These are phyloP conservation scores for Sodiomyces alkalinus DNA, from an alignment of 2,329 filamentous ascomycete species.

Conservation along the genomic window DNA sequence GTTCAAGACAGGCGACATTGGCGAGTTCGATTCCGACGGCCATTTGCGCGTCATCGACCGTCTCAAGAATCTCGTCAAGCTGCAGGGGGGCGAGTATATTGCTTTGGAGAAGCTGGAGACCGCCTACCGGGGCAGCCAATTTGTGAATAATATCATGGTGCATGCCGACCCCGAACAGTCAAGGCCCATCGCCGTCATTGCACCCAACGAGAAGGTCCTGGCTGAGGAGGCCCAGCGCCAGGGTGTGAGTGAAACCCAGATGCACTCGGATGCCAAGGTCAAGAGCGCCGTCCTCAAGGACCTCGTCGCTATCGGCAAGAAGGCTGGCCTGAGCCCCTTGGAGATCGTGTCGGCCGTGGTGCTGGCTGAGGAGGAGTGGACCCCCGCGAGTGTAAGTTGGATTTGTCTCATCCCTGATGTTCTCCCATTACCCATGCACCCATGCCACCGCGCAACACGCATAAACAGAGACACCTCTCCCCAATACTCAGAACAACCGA, in stretches of 20 bases:
- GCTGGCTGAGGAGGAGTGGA: conserved; percentile 77
- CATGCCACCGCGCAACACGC: no score
- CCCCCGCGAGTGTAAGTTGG: conserved; percentile 59
- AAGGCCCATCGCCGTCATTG: conserved; percentile 71
- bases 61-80: conserved; percentile 97
- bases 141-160: conserved; percentile 76
- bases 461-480: no score
- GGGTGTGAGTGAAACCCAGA: conserved; percentile 50
- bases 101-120: conserved; percentile 92
- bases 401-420: background rate
- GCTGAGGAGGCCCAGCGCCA: conserved; percentile 41
- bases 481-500: background rate
- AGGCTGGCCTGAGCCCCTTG: conserved; percentile 51
- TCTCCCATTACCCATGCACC: no score
- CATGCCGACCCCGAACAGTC: conserved; percentile 62
- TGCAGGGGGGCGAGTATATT: conserved; percentile 89
- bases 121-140: conserved; percentile 66
- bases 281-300: conserved; percentile 49
- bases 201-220: conserved; percentile 49
- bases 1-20: conserved; percentile 96
- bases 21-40: conserved; percentile 68
- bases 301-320: conserved; percentile 47
- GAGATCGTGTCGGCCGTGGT: conserved; percentile 67
- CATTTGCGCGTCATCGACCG: conserved; percentile 83
- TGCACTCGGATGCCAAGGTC: conserved; percentile 54